phyloP scores from a whole-genome alignment of 768 basidiomycete genomes.

The Mycena vitilis region DNA sequence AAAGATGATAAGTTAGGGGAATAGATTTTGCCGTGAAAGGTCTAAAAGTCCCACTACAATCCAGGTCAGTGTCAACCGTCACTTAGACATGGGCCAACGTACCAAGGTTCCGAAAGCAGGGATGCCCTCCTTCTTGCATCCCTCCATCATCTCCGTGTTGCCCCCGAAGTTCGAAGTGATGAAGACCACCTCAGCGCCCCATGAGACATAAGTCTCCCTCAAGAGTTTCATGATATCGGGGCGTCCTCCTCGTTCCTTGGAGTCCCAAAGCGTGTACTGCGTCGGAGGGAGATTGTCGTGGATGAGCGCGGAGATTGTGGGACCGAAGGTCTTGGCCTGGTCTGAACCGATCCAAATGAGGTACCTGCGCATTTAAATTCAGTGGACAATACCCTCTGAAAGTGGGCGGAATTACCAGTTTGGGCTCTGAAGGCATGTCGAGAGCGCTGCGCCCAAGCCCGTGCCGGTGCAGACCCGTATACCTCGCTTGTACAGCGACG shows the following conservation, averaged over 20 bases:
- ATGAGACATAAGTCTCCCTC: constrained; percentile 73
- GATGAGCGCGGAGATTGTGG: constrained; percentile 81
- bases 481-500: no score
- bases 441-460: constrained; percentile 48
- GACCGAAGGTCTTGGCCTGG: constrained; percentile 88
- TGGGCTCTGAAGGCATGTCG: constrained; percentile 78
- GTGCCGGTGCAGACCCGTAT: no score
- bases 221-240: no score
- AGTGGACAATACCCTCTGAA: no score
- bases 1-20: no score
- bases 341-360: constrained; percentile 89
- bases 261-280: constrained; percentile 85
- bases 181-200: constrained; percentile 86
- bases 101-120: constrained; percentile 66
- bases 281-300: constrained; percentile 75
- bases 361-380: constrained; percentile 4
- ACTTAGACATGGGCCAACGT: not conserved
- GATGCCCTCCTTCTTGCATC: constrained; percentile 77
- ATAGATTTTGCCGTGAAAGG: no score
- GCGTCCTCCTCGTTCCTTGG: constrained; percentile 58
- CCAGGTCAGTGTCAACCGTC: not conserved
- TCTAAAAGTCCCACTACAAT: constrained; percentile 73
- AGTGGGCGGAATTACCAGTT: constrained; percentile 50
- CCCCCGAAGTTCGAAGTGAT: constrained; percentile 85
- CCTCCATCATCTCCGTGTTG: constrained; percentile 86